Evolutionary conservation across 345 rosid species (phyloP).

Genomic region (Microthlaspi erraticum): DNA sequence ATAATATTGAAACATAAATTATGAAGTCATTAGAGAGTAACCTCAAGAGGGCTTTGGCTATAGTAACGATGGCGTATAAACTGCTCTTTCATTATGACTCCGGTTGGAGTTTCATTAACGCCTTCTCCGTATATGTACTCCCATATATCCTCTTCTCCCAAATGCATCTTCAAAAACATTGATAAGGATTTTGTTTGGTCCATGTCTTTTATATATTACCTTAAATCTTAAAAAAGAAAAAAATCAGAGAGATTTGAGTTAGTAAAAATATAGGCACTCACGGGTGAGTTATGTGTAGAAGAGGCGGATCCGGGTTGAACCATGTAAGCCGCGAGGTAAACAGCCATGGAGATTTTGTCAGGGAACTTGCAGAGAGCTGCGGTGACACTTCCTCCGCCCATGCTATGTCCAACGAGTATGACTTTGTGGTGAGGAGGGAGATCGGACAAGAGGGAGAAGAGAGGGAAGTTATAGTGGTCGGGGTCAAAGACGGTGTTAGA

Average conservation of each 20-base stretch:
- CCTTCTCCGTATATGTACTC: constrained; percentile 47
- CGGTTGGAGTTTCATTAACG: constrained; percentile 44
- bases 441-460: constrained; percentile 38
- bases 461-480: constrained; percentile 36
- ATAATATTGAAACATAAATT: neutral
- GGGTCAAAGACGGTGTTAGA: constrained; percentile 31
- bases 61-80: constrained; percentile 39
- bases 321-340: constrained; percentile 55
- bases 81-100: constrained; percentile 31
- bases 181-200: neutral
- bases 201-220: no score
- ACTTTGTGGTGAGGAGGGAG: constrained; percentile 36
- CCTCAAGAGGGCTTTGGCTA: constrained; percentile 51
- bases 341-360: constrained; percentile 47
- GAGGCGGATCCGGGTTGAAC: constrained; percentile 43
- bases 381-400: constrained; percentile 51
- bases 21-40: constrained; percentile 9
- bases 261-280: constrained; percentile 14
- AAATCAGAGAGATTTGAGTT: neutral
- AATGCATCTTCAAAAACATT: neutral
- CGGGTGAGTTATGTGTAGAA: constrained; percentile 4
- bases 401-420: constrained; percentile 55
- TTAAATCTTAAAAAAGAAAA: neutral
- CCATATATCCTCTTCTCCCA: constrained; percentile 21
- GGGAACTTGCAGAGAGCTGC: constrained; percentile 50